Base-by-base conservation (phyloP, 768 basidiomycete genomes). In the Suillus discolor region DNA sequence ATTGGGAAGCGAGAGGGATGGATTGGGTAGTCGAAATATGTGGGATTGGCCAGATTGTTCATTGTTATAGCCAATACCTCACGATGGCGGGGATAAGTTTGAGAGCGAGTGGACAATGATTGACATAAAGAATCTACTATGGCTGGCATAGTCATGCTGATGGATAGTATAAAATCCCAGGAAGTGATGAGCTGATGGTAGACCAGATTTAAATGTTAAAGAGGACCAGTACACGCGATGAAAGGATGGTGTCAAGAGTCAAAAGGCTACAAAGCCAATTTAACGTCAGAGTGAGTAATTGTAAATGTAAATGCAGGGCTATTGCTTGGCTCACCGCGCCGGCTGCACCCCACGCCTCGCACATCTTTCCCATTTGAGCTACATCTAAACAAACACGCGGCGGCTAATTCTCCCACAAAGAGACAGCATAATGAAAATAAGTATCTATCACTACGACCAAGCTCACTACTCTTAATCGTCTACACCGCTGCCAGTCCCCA, bases 1-100 rank as follows among this genome's bases (percentile, higher is more conserved):
- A 74, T 74, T 62, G 79, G 78, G 62, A 78, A 83, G 61, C 75
- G 72, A 65, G 68, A 67, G 62, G 25, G 25, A 42, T 60, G 59
- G 12, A 42, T 18, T 25, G 54, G 20, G 31, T 34, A 55, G 54
- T 60, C 59, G 25, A 42, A 11, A 60, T 60, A 42, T 41, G 18
- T 28, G 28, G 59, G 18, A 6, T 20, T 20, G 1, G 59, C 6
- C 12, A 60, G 25, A 38, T 60, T 60, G 41, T 60, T 60, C 59
- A 60, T 60, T 18, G 59, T 60, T 60, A 60, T 60, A 31, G 59
- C 59, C 25, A 60, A n/a, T 3, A 44, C 41, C 18, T 60, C 59
- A 31, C 28, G 59, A 41, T 23, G 59, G 11, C 59, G 39, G 9
- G 42, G 59, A 42, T 60, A 60, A 28, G 6, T 31, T 42, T 28